Evolutionary conservation across 2,329 filamentous ascomycete genomes (phyloP), one percentile per base, ranked within the genome.

Genomic region (Colletotrichum truncatum): DNA sequence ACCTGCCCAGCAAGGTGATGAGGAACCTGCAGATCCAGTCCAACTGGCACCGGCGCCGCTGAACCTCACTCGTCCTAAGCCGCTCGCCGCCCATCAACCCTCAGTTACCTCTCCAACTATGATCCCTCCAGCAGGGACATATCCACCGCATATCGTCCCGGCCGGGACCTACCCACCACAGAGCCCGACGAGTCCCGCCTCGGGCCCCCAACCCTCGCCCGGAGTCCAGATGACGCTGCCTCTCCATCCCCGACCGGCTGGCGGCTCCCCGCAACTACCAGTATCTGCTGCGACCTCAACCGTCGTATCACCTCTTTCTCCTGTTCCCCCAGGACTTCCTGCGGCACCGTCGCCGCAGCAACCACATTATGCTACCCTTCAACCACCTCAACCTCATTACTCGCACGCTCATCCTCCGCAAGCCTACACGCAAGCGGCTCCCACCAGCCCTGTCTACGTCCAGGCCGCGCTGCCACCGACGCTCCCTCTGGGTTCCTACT

Each of bases 391-490:
- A 30, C 38, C 48, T 8, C 23, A 18, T 14, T 39, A 55, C 14
- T 16, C 28, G 1, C 53, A 57, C 4, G 25, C 38, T 16, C 32
- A 18, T 3, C 21, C 25, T 7, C 46, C 49, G 32, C 54, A 52
- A 2, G 7, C n/a, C 3, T 53, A 39, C 21, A 48, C 60, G 14
- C 30, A 52, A 11, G 11, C 56, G 11, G 18, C 39, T 7, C 46
- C 64, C 12, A 32, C 49, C 10, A 49, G 38, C 28, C 41, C 64
- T 30, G 18, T 64, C 36, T 4, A 48, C 34, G 16, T 53, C 30
- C 52, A 64, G 48, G 32, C 64, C 38, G 59, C 16, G 4, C 39
- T 67, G 8, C 52, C 64, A 3, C 53, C 64, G 16, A 58, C 64
- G 1, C 48, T 59, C 9, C 60, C 64, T 16, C 2, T 59, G 28